These are phyloP conservation scores for Capronia americana DNA, from an alignment of 2,329 filamentous ascomycete species.

Conservation along the genomic window DNA sequence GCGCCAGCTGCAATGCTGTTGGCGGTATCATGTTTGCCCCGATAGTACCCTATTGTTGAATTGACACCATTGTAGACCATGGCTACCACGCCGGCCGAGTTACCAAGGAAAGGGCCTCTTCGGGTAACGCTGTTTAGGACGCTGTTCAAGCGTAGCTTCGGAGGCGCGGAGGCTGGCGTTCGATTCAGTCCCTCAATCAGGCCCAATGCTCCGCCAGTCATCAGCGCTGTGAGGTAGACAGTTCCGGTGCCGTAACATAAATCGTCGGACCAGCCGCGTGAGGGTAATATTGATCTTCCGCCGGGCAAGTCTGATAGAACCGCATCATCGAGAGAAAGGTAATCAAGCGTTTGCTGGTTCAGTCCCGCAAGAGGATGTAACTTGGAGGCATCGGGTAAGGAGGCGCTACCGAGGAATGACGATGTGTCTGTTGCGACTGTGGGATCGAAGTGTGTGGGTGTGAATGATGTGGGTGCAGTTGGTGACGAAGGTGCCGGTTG, in stretches of 20 bases:
- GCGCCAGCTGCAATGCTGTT: conserved; percentile 88
- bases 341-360: conserved; percentile 91
- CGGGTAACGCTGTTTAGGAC: conserved; percentile 93
- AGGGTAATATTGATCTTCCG: conserved; percentile 85
- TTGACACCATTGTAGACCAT: conserved; percentile 96
- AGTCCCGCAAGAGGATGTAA: conserved; percentile 93
- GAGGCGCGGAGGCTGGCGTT: conserved; percentile 72
- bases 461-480: conserved; percentile 46
- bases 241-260: conserved; percentile 96
- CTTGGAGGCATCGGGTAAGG: conserved; percentile 83
- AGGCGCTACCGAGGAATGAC: conserved; percentile 78
- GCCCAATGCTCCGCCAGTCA: conserved; percentile 88
- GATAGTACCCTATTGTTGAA: conserved; percentile 76
- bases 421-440: conserved; percentile 78
- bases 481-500: conserved; percentile 45
- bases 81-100: conserved; percentile 92
- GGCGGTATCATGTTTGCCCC: conserved; percentile 85
- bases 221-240: conserved; percentile 87
- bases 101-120: conserved; percentile 91
- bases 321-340: conserved; percentile 91
- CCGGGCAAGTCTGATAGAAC: conserved; percentile 85
- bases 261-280: conserved; percentile 96
- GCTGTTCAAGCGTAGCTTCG: conserved; percentile 90
- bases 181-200: conserved; percentile 85
- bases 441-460: conserved; percentile 67